Conservation (phyloP, 192 early-diverging fungal species). For the Linnemannia elongata region DNA sequence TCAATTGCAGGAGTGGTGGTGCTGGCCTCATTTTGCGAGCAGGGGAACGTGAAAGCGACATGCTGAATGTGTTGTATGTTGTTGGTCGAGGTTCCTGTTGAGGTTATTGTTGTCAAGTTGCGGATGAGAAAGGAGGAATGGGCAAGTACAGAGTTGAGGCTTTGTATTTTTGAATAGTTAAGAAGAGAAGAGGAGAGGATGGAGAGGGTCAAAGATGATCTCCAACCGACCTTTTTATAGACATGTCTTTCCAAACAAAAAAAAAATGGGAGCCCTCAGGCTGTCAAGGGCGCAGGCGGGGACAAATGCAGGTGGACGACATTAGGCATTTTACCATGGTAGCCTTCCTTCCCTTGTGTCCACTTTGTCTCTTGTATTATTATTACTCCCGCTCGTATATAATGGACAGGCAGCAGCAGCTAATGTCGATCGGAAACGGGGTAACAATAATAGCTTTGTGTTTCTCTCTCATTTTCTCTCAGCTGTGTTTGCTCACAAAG, state of each 20-base stretch:
- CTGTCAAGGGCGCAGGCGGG: background rate
- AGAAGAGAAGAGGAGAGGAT: background rate
- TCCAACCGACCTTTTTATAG: conserved; percentile 9
- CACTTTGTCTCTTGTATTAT: background rate
- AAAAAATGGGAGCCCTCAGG: conserved; percentile 1
- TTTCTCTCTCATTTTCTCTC: background rate
- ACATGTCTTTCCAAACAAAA: background rate
- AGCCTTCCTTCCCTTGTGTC: background rate
- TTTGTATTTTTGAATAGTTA: background rate
- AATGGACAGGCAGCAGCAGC: background rate
- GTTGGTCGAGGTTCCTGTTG: background rate
- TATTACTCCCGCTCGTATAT: background rate
- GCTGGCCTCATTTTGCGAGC: conserved; percentile 42
- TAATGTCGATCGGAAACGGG: conserved; percentile 1
- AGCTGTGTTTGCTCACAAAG: background rate
- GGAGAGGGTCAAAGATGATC: background rate
- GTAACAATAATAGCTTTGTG: background rate
- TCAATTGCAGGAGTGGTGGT: conserved; percentile 40
- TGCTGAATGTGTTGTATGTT: background rate
- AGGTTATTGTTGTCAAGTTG: background rate
- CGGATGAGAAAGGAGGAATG: background rate
- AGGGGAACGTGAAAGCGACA: conserved; percentile 47
- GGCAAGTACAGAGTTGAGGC: background rate
- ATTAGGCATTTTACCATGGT: background rate
- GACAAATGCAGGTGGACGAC: background rate